phyloP scores from a whole-genome alignment of 1,284 basidiomycete species.

The Xerocomus nothofagi region DNA sequence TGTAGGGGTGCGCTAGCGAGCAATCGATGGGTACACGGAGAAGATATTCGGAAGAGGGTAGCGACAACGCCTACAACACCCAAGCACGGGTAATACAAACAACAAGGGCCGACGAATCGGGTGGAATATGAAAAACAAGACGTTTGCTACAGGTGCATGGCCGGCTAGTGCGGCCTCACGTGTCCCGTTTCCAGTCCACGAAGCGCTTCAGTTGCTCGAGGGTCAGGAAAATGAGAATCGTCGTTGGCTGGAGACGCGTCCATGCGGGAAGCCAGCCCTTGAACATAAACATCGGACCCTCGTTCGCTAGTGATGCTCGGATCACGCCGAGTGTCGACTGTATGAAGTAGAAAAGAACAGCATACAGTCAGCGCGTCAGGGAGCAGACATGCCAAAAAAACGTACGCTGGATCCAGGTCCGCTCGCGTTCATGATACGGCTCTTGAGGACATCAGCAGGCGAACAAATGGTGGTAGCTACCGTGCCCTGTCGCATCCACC shows the following conservation, averaged over 20 bases:
- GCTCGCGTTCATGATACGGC: conserved; percentile 88
- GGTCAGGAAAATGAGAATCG: conserved; percentile 81
- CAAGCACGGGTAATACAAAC: neutral
- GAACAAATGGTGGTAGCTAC: conserved; percentile 94
- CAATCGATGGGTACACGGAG: neutral
- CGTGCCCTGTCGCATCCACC: conserved; percentile 58
- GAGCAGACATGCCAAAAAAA: conserved; percentile 11
- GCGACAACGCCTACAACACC: neutral
- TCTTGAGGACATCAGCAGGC: conserved; percentile 90
- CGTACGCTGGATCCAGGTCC: conserved; percentile 73
- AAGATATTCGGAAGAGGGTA: neutral
- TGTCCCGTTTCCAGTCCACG: conserved; percentile 27
- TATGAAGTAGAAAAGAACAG: neutral
- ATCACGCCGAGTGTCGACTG: conserved; percentile 76
- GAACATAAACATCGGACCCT: conserved; percentile 91
- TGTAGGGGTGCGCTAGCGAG: too few relatives aligned
- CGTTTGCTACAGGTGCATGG: neutral
- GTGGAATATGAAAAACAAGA: neutral
- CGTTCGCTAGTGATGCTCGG: conserved; percentile 66
- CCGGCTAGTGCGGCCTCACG: neutral
- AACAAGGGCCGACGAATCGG: neutral
- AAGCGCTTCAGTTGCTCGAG: conserved; percentile 44
- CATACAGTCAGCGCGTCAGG: neutral
- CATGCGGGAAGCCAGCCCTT: conserved; percentile 88
- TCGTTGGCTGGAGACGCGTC: conserved; percentile 83